These are phyloP conservation scores for Cytospora piceae DNA, from an alignment of 2,329 filamentous ascomycete species.

Conservation along the genomic window DNA sequence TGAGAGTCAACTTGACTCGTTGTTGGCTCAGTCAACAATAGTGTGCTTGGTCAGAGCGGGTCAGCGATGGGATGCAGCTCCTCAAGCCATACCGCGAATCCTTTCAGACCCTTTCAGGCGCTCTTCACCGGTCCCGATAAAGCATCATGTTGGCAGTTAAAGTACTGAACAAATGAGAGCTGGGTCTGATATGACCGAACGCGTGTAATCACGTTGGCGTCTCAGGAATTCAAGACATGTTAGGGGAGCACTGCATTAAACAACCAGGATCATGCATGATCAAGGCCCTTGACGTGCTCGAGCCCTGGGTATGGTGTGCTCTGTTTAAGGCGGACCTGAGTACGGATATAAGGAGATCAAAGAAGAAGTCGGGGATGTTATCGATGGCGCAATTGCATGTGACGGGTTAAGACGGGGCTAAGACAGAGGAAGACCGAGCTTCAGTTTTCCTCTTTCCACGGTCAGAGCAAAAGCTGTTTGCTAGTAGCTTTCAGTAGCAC, in stretches of 20 bases:
- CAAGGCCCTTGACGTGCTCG: constrained; percentile 10
- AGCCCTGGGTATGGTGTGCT: constrained; percentile 20
- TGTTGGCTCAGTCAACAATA: not conserved
- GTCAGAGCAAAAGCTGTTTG: too few species aligned
- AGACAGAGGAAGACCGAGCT: too few species aligned
- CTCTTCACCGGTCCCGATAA: not conserved
- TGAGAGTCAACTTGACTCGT: too few species aligned
- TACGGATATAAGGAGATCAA: not conserved
- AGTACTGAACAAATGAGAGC: not conserved
- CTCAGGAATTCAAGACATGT: too few species aligned
- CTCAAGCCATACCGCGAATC: not conserved
- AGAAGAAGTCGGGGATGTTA: not conserved
- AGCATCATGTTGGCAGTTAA: not conserved
- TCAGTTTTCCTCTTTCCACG: too few species aligned
- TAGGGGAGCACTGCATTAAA: not conserved
- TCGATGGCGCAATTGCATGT: too few species aligned
- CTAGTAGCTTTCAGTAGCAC: too few species aligned
- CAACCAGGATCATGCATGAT: not conserved
- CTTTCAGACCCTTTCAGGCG: not conserved
- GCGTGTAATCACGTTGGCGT: too few species aligned
- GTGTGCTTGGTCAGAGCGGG: not conserved
- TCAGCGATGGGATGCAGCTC: not conserved
- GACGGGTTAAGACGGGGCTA: too few species aligned
- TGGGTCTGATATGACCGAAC: not conserved
- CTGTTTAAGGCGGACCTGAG: not conserved